Evolutionary conservation across 202 grass and related monocot genomes (phyloP).

Genomic region (Hordeum pubiflorum): DNA sequence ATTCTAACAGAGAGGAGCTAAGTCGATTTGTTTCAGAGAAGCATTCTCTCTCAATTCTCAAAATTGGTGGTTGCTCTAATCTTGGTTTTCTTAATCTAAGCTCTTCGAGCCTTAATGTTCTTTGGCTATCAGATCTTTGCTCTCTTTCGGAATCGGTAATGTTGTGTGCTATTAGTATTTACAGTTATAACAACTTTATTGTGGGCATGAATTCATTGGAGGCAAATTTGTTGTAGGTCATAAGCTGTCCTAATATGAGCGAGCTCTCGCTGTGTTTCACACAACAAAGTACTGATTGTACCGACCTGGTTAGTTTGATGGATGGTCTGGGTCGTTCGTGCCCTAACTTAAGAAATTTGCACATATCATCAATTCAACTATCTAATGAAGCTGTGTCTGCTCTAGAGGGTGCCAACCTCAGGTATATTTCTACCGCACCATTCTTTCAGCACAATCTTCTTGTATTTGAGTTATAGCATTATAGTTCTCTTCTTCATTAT

Average conservation of each 20-base stretch:
- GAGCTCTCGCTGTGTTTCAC: slow-evolving; percentile 77
- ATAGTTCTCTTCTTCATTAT: background rate
- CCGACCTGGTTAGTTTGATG: slow-evolving; percentile 72
- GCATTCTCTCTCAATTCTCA: slow-evolving; percentile 50
- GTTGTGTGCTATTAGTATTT: slow-evolving; percentile 15
- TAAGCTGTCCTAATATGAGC: slow-evolving; percentile 74
- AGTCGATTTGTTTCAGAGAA: slow-evolving; percentile 67
- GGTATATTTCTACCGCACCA: slow-evolving; percentile 39
- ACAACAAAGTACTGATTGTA: slow-evolving; percentile 61
- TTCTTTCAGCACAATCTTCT: background rate
- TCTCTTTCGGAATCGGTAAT: slow-evolving; percentile 83
- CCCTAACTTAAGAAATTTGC: slow-evolving; percentile 62
- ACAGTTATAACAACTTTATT: background rate
- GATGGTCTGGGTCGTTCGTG: slow-evolving; percentile 65
- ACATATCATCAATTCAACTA: slow-evolving; percentile 64
- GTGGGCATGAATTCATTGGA: slow-evolving; percentile 13
- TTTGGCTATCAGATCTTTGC: slow-evolving; percentile 81
- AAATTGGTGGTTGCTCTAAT: slow-evolving; percentile 67
- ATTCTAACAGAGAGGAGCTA: slow-evolving; percentile 60
- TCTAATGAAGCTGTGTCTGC: slow-evolving; percentile 81
- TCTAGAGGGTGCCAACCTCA: slow-evolving; percentile 72
- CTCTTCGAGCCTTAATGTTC: slow-evolving; percentile 65
- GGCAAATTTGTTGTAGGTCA: slow-evolving; percentile 41
- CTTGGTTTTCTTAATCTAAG: slow-evolving; percentile 67
- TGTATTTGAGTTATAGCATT: background rate